Evolutionary conservation across 2,329 filamentous ascomycete genomes (phyloP).

Genomic region (Beauveria bassiana): DNA sequence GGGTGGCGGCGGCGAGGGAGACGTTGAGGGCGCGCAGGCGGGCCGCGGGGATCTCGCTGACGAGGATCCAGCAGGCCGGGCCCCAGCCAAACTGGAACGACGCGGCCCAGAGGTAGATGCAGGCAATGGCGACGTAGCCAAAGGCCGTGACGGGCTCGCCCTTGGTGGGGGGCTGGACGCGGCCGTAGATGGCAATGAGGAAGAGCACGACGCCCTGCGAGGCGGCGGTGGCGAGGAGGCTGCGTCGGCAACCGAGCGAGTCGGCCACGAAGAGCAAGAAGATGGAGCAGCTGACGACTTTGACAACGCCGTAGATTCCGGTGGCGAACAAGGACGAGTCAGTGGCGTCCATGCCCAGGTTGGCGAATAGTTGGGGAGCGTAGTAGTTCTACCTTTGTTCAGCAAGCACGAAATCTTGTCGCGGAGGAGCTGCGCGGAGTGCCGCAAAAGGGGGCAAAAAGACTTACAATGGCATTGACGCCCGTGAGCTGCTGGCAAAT

Average conservation of each 20-base stretch:
- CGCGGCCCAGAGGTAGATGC: conserved; percentile 63
- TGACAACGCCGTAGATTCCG: conserved; percentile 66
- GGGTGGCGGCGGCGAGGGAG: conserved; percentile 57
- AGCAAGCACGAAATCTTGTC: conserved; percentile 18
- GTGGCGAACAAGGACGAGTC: conserved; percentile 60
- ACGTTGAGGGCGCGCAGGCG: conserved; percentile 60
- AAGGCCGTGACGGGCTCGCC: conserved; percentile 51
- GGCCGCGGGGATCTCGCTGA: conserved; percentile 60
- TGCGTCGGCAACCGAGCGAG: conserved; percentile 55
- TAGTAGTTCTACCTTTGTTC: conserved; percentile 51
- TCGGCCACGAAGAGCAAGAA: conserved; percentile 64
- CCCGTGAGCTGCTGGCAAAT: conserved; percentile 69
- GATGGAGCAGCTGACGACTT: conserved; percentile 53
- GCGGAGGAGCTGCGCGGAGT: not conserved
- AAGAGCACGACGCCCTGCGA: conserved; percentile 57
- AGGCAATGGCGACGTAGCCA: conserved; percentile 62
- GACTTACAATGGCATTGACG: conserved; percentile 35
- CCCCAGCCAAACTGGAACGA: conserved; percentile 68
- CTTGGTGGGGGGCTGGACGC: conserved; percentile 48
- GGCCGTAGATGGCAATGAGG: conserved; percentile 64
- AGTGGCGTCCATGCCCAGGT: conserved; percentile 52
- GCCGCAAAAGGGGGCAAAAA: not conserved
- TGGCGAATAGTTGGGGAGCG: conserved; percentile 60
- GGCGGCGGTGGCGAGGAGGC: conserved; percentile 56
- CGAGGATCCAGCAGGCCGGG: conserved; percentile 65